Percentiles rank a stretch among this genome's conserved stretches.
Conservation (phyloP, 2,329 filamentous ascomycete species). For the Macroventuria anomochaeta region DNA sequence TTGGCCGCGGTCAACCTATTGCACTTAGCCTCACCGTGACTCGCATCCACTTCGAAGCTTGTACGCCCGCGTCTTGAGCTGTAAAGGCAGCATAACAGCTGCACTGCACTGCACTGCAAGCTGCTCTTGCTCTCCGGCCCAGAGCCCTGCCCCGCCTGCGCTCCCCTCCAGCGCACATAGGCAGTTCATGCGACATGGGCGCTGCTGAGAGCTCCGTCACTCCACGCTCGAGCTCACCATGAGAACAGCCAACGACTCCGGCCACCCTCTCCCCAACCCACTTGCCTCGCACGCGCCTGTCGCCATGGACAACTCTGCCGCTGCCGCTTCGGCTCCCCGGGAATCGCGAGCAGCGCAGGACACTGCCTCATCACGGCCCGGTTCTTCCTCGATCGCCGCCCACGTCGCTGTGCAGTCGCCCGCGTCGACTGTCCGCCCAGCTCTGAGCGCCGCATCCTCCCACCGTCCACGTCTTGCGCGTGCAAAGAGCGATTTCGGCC, state of each 20-base stretch:
- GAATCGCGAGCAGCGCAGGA: conserved; percentile 21
- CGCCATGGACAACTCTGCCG: conserved; percentile 27
- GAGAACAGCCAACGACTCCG: conserved; percentile 38
- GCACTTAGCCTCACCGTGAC: conserved; percentile 8
- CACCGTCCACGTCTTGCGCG: conserved; percentile 54
- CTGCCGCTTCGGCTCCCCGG: conserved; percentile 20
- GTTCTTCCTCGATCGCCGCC: conserved; percentile 34
- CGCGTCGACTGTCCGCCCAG: conserved; percentile 56
- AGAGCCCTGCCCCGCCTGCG: background rate
- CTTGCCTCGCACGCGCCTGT: conserved; percentile 36
- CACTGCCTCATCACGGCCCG: conserved; percentile 32
- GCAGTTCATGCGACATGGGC: conserved; percentile 41
- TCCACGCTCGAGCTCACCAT: conserved; percentile 36
- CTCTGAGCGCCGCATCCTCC: conserved; percentile 56
- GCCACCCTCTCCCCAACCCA: conserved; percentile 34
- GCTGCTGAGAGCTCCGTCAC: conserved; percentile 28
- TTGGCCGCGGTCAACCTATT: conserved; percentile 5
- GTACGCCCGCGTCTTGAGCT: conserved; percentile 7
- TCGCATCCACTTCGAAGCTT: conserved; percentile 7
- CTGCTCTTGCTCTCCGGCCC: background rate
- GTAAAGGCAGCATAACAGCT: conserved; percentile 1
- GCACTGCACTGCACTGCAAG: too few relatives aligned
- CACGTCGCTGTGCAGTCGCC: conserved; percentile 32
- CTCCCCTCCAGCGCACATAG: conserved; percentile 15
- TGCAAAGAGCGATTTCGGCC: conserved; percentile 67